Evolutionary conservation across 2,329 filamentous ascomycete genomes (phyloP).

Genomic region (Trichoderma sp.): DNA sequence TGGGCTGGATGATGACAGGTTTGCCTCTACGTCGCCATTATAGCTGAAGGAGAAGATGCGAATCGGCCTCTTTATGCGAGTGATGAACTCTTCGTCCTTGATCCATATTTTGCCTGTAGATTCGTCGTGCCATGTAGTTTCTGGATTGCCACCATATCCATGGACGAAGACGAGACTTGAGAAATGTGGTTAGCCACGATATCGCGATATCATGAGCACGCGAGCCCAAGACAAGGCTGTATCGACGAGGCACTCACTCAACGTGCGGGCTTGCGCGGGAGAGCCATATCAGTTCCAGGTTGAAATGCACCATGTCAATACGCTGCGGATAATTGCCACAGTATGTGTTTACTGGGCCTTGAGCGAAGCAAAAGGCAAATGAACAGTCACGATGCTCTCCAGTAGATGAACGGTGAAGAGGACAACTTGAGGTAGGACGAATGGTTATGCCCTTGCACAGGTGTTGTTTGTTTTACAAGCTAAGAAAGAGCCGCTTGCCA

Average conservation of each 20-base stretch:
- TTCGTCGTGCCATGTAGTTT: constrained; percentile 27
- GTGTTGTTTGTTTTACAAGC: constrained; percentile 1
- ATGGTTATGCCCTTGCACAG: not conserved
- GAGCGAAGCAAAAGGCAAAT: not conserved
- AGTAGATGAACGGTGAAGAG: not conserved
- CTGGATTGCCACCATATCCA: constrained; percentile 24
- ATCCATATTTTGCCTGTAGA: constrained; percentile 29
- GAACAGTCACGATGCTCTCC: not conserved
- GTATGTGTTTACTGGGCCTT: not conserved
- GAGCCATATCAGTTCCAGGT: constrained; percentile 17
- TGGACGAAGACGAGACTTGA: constrained; percentile 28
- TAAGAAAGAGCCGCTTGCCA: constrained; percentile 1
- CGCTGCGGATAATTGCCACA: not conserved
- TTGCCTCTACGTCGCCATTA: constrained; percentile 27
- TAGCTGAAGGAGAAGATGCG: constrained; percentile 28
- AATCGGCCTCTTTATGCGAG: constrained; percentile 19
- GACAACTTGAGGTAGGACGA: not conserved
- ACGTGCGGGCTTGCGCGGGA: constrained; percentile 14
- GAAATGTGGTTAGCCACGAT: constrained; percentile 23
- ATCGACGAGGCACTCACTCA: constrained; percentile 16
- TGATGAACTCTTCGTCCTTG: constrained; percentile 27
- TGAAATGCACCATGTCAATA: constrained; percentile 8
- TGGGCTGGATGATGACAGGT: constrained; percentile 27
- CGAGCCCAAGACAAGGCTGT: not conserved
- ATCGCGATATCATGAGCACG: not conserved